Conservation (phyloP, 352 stramenopile species). For the Pythium dissotocum region DNA sequence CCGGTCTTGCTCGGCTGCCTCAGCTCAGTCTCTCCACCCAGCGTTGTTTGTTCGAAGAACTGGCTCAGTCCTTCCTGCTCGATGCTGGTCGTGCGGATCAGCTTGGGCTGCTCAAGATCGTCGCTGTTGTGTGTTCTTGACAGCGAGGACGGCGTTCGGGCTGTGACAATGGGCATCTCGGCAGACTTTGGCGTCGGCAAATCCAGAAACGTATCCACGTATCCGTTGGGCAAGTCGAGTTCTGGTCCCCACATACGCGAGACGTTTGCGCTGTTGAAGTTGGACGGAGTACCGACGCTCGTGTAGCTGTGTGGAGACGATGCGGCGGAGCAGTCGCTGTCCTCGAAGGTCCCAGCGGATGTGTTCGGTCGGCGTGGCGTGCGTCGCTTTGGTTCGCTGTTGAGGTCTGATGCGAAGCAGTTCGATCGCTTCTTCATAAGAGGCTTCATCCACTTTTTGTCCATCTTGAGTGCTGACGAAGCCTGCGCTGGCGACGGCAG, state of each 20-base stretch:
- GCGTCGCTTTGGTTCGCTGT: slow-evolving; percentile 54
- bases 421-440: slow-evolving; percentile 67
- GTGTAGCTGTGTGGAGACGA: slow-evolving; percentile 41
- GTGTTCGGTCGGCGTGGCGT: slow-evolving; percentile 66
- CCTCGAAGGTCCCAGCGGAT: slow-evolving; percentile 57
- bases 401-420: slow-evolving; percentile 51
- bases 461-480: neutral
- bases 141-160: slow-evolving; percentile 11
- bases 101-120: slow-evolving; percentile 46
- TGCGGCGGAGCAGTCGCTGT: slow-evolving; percentile 43
- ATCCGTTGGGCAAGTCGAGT: slow-evolving; percentile 51
- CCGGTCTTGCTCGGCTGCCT: slow-evolving; percentile 3
- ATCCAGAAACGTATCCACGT: slow-evolving; percentile 77
- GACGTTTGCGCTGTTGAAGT: slow-evolving; percentile 46
- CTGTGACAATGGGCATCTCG: slow-evolving; percentile 36
- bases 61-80: slow-evolving; percentile 79
- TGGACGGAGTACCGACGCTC: slow-evolving; percentile 70
- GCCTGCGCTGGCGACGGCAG: slow-evolving; percentile 6
- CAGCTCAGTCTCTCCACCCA: slow-evolving; percentile 25
- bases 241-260: slow-evolving; percentile 65
- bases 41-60: slow-evolving; percentile 68
- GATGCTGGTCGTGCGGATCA: slow-evolving; percentile 67
- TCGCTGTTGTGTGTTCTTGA: slow-evolving; percentile 15
- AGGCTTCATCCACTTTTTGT: slow-evolving; percentile 38
- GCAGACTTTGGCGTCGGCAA: slow-evolving; percentile 63